phyloP scores from a whole-genome alignment of 2,329 filamentous ascomycete species.

The Talaromyces sp. region DNA sequence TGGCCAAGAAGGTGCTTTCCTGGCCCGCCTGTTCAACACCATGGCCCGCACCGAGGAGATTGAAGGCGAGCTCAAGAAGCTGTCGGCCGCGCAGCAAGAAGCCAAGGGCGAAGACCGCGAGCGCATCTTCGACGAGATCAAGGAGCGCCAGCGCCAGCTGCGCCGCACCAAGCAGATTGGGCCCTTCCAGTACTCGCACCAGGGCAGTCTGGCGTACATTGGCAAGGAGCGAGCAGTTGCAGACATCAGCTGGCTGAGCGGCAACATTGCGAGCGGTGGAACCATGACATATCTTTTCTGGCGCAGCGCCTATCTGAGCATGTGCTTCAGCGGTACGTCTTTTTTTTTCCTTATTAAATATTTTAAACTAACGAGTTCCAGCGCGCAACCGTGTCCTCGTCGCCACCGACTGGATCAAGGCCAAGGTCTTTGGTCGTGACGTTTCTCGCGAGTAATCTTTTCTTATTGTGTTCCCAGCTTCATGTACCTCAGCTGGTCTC shows the following conservation, averaged over 20 bases:
- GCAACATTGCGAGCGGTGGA: conserved; percentile 90
- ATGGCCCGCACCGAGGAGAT: conserved; percentile 91
- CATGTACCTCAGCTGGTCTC: neutral
- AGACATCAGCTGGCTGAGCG: conserved; percentile 94
- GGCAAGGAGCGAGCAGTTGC: conserved; percentile 96
- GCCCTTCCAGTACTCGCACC: conserved; percentile 97
- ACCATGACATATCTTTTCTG: conserved; percentile 97
- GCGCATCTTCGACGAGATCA: conserved; percentile 67
- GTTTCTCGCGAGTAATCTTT: conserved; percentile 51
- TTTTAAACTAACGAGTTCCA: conserved; percentile 29
- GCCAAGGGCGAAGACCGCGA: conserved; percentile 59
- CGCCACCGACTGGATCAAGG: conserved; percentile 92
- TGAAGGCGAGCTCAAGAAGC: conserved; percentile 66
- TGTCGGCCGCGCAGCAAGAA: conserved; percentile 62
- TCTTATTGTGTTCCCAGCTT: neutral
- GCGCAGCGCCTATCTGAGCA: conserved; percentile 95
- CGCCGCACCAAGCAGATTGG: conserved; percentile 89
- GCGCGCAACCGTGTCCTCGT: conserved; percentile 93
- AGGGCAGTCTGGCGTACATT: conserved; percentile 95
- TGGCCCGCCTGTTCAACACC: conserved; percentile 95
- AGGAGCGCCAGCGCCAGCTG: conserved; percentile 78
- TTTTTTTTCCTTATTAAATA: neutral
- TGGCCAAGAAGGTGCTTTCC: conserved; percentile 89
- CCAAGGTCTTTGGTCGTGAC: conserved; percentile 92
- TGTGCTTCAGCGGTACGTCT: conserved; percentile 98